These are phyloP conservation scores for Colletotrichum brevisporum DNA, from an alignment of 2,329 filamentous ascomycete genomes.

Conservation along the genomic window DNA sequence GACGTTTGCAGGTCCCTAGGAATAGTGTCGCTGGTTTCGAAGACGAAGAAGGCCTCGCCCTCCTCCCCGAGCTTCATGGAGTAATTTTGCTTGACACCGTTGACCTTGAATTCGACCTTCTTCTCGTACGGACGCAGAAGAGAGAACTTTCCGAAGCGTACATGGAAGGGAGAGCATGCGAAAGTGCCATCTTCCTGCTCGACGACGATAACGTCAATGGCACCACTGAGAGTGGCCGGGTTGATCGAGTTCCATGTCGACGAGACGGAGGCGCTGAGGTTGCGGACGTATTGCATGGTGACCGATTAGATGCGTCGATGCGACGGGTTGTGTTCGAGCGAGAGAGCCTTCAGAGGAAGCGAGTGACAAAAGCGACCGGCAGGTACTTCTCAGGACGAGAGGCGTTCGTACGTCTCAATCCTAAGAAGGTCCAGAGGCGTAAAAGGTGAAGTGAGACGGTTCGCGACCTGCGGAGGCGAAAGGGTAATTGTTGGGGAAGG, in stretches of 20 bases:
- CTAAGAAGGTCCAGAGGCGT: constrained; percentile 1
- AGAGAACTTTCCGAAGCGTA: constrained; percentile 99
- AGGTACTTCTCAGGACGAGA: constrained; percentile 13
- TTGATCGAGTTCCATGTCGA: constrained; percentile 99
- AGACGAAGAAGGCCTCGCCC: constrained; percentile 98
- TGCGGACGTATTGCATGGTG: constrained; percentile 97
- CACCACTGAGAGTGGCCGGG: constrained; percentile 94
- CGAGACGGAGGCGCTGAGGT: constrained; percentile 93
- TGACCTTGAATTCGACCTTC: constrained; percentile 98
- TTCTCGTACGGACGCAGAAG: constrained; percentile 95
- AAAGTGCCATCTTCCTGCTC: constrained; percentile 93
- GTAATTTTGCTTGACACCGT: constrained; percentile 91
- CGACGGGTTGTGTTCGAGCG: constrained; percentile 21
- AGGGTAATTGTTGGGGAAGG: constrained; percentile 29
- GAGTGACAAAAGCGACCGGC: background rate
- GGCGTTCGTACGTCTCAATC: constrained; percentile 2
- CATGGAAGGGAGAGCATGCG: constrained; percentile 96
- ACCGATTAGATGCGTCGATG: background rate
- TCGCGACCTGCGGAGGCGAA: constrained; percentile 7
- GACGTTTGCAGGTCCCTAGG: constrained; percentile 96
- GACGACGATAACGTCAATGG: constrained; percentile 98
- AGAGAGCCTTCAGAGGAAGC: constrained; percentile 1
- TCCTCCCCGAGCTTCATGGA: constrained; percentile 99
- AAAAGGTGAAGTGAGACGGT: constrained; percentile 2
- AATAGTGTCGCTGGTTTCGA: constrained; percentile 92